phyloP scores from a whole-genome alignment of 371 early-diverging fungal species.

The Saksenaea vasiformis region DNA sequence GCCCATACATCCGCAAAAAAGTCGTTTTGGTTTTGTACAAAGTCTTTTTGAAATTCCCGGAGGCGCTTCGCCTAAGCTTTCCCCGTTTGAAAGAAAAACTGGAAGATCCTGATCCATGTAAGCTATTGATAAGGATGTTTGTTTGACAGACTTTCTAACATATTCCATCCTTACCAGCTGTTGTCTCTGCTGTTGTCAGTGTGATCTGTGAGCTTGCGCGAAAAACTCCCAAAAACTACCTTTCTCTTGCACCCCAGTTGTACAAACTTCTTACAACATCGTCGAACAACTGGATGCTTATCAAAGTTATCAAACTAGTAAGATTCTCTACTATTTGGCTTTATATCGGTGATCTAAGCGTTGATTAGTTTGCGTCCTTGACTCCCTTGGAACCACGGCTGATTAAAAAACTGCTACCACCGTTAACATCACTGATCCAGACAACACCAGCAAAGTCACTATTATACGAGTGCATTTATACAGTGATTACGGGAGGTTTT shows the following conservation, averaged over 20 bases:
- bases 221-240: conserved; percentile 87
- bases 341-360: neutral
- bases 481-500: conserved; percentile 89
- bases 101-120: conserved; percentile 92
- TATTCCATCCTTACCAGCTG: conserved; percentile 52
- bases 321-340: neutral
- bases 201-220: conserved; percentile 95
- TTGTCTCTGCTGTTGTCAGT: conserved; percentile 90
- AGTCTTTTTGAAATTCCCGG: conserved; percentile 88
- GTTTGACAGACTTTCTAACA: neutral
- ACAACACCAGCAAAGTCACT: conserved; percentile 92
- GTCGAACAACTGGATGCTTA: conserved; percentile 96
- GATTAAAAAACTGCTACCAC: conserved; percentile 84
- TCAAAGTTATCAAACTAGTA: conserved; percentile 96
- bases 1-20: conserved; percentile 92
- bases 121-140: conserved; percentile 18
- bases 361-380: conserved; percentile 81
- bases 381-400: conserved; percentile 93
- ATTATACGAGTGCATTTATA: conserved; percentile 93
- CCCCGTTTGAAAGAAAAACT: conserved; percentile 87
- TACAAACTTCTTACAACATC: conserved; percentile 87
- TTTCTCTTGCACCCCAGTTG: conserved; percentile 92
- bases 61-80: conserved; percentile 83
- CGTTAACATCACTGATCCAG: conserved; percentile 82
- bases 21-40: conserved; percentile 88